Conservation (phyloP, 345 rosid genomes). For the Clarkia xantiana region DNA sequence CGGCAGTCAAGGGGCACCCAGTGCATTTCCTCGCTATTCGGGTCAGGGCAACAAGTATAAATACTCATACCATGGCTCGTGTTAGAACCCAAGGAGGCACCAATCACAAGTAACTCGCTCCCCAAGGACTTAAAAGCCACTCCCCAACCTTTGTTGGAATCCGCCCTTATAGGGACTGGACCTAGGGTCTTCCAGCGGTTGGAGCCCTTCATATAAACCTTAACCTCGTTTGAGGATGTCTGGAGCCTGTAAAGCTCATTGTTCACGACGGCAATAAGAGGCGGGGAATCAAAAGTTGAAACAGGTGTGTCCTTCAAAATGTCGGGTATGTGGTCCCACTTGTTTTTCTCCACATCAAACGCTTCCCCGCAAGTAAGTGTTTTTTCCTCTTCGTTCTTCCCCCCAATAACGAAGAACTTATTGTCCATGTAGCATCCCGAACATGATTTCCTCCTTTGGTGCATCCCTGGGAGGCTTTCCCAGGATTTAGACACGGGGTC, state of each 20-base stretch:
- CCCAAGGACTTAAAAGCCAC: constrained; percentile 90
- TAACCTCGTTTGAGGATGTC: constrained; percentile 51
- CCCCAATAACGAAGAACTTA: constrained; percentile 71
- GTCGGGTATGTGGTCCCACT: constrained; percentile 48
- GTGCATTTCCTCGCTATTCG: constrained; percentile 20
- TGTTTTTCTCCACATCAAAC: constrained; percentile 31
- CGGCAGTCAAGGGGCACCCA: constrained; percentile 54
- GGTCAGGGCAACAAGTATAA: constrained; percentile 50
- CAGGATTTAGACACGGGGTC: constrained; percentile 54
- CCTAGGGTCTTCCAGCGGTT: constrained; percentile 71
- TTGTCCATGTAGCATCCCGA: constrained; percentile 64
- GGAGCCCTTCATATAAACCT: constrained; percentile 37
- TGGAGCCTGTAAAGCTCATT: constrained; percentile 60
- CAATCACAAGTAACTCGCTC: constrained; percentile 63
- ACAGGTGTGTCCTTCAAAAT: constrained; percentile 40
- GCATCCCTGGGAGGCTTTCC: constrained; percentile 48
- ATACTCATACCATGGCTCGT: constrained; percentile 43
- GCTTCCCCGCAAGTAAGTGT: constrained; percentile 62
- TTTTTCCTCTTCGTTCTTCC: constrained; percentile 32
- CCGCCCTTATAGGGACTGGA: constrained; percentile 61
- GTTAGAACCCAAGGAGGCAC: constrained; percentile 28
- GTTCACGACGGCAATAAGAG: constrained; percentile 59
- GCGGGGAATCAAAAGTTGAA: constrained; percentile 52
- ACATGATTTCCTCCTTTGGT: constrained; percentile 34
- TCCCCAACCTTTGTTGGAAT: constrained; percentile 68